phyloP scores from a whole-genome alignment of 352 stramenopile species.

The Pythium dissotocum region DNA sequence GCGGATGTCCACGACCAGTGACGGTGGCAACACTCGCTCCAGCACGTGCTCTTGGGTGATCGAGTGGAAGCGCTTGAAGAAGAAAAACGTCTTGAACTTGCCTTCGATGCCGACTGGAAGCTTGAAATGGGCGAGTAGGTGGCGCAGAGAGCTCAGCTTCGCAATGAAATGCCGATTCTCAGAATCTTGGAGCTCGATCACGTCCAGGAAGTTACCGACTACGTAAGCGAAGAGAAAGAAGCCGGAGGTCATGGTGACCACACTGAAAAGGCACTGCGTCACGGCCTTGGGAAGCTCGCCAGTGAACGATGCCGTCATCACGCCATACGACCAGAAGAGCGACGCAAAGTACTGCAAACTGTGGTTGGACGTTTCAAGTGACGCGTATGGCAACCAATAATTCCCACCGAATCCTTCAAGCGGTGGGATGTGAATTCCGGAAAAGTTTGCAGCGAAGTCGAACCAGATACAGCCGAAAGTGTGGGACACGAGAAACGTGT shows the following conservation, averaged over 20 bases:
- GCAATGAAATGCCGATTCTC: conserved; percentile 57
- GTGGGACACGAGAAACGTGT: conserved; percentile 45
- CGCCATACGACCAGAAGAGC: conserved; percentile 59
- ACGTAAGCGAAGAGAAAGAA: conserved; percentile 58
- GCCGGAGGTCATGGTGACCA: conserved; percentile 41
- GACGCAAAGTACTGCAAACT: conserved; percentile 39
- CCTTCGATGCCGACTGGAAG: conserved; percentile 42
- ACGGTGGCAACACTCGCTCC: conserved; percentile 57
- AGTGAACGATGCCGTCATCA: conserved; percentile 53
- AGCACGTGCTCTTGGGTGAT: conserved; percentile 74
- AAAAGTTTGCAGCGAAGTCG: conserved; percentile 33
- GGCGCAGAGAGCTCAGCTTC: conserved; percentile 52
- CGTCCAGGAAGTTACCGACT: conserved; percentile 62
- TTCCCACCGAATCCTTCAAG: conserved; percentile 63
- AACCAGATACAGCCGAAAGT: conserved; percentile 63
- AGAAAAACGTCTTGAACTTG: conserved; percentile 68
- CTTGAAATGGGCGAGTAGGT: conserved; percentile 52
- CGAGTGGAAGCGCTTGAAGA: conserved; percentile 67
- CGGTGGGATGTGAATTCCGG: conserved; percentile 62
- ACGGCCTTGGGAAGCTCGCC: conserved; percentile 41
- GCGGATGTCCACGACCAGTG: conserved; percentile 63
- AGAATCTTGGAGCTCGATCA: conserved; percentile 50
- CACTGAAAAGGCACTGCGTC: conserved; percentile 47
- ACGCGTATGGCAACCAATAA: conserved; percentile 18
- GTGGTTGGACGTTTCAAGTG: background rate